phyloP scores from a whole-genome alignment of 2,329 filamentous ascomycete species.

The Rosellinia necatrix region DNA sequence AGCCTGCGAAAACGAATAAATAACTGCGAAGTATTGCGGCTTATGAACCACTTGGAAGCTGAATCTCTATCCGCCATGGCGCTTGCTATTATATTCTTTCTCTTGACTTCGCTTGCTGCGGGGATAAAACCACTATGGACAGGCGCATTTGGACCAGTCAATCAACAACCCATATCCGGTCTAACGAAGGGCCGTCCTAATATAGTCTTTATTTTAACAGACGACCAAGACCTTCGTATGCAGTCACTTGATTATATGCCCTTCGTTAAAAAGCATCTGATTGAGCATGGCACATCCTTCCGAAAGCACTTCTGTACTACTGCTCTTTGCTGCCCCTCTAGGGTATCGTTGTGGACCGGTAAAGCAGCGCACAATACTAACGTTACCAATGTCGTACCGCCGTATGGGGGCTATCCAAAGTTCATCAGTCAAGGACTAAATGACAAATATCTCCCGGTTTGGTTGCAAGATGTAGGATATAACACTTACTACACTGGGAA shows the following conservation, averaged over 20 bases:
- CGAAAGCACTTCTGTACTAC: conserved; percentile 69
- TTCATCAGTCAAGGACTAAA: conserved; percentile 69
- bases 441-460: conserved; percentile 69
- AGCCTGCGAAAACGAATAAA: not conserved
- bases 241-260: conserved; percentile 66
- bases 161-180: conserved; percentile 28
- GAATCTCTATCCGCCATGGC: conserved; percentile 1
- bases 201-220: conserved; percentile 69
- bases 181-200: conserved; percentile 48
- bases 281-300: conserved; percentile 63
- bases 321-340: conserved; percentile 69
- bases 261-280: conserved; percentile 58
- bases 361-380: conserved; percentile 73
- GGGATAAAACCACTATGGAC: conserved; percentile 12
- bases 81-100: not conserved
- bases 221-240: conserved; percentile 69
- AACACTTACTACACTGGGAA: conserved; percentile 77
- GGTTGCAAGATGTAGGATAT: conserved; percentile 72
- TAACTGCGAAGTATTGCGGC: not conserved
- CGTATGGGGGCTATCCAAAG: conserved; percentile 68
- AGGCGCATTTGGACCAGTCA: conserved; percentile 20
- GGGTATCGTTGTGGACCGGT: conserved; percentile 69
- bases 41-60: too few relatives aligned
- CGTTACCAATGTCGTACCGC: conserved; percentile 61
- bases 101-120: conserved; percentile 5